Evolutionary conservation across 192 early-diverging fungal genomes (phyloP), one percentile per base, ranked within the genome.

Genomic region (Entomortierella chlamydospora): DNA sequence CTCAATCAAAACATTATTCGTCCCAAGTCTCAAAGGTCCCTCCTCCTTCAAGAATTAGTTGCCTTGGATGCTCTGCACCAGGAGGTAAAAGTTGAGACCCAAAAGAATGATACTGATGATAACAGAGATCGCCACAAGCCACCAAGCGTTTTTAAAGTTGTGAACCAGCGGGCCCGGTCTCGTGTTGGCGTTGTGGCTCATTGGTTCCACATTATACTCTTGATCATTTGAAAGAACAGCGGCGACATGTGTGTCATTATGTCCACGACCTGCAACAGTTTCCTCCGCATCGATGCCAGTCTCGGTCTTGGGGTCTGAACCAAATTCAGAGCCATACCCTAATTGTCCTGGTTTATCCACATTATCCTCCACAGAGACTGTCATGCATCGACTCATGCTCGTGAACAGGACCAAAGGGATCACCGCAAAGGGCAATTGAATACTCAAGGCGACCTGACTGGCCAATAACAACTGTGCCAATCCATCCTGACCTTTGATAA

Each of bases 391-490:
- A 39, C 83, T 82, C 81, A 50, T 83, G 28, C 84, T 63, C 0
- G 92, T 93, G 56, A 95, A 91, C 43, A 84, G 83, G 15, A 94
- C 87, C 50, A 95, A 81, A 20, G 93, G 94, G 78, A 93, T 87
- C 17, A 95, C 91, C 7, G 93, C 93, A 81, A 95, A 95, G 7
- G 94, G 93, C 22, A 95, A 64, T 64, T 95, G 94, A 29, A 95
- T 57, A 70, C 87, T 87, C 10, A 95, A 63, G 1, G 93, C 91
- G n/a, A 95, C 93, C 69, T 95, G 94, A 66, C 84, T 88, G 4
- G 83, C 85, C 22, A 95, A 85, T 31, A 95, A 65, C 59, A 95
- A 83, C 10, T 81, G 63, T 23, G 86, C 88, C 26, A 95, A 64
- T 28, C 93, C 91, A 26, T 61, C 43, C 45, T 93, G 81, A 5